Conservation (phyloP, 2,329 filamentous ascomycete species). For the Bipolaris bicolor region DNA sequence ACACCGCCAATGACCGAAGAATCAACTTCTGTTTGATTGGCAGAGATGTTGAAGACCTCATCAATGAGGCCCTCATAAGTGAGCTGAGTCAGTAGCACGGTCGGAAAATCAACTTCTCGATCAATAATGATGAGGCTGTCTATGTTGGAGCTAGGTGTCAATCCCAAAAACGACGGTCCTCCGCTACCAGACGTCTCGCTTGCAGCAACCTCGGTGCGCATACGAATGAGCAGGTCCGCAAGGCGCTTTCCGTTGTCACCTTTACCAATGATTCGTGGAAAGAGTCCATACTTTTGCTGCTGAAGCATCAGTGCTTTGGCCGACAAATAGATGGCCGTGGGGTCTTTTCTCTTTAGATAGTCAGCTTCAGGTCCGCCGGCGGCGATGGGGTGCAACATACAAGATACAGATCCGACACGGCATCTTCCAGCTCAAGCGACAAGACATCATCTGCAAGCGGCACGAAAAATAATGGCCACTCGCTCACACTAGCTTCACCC, state of each 20-base stretch:
- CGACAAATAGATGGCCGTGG: conserved; percentile 85
- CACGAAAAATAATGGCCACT: conserved; percentile 88
- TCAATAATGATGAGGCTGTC: conserved; percentile 96
- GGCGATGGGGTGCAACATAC: conserved; percentile 50
- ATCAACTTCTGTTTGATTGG: conserved; percentile 93
- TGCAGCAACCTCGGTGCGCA: conserved; percentile 86
- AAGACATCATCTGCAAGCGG: conserved; percentile 89
- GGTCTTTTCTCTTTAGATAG: conserved; percentile 72
- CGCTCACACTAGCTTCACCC: conserved; percentile 86
- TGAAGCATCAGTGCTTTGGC: conserved; percentile 93
- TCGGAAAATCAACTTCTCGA: conserved; percentile 92
- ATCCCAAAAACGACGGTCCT: conserved; percentile 63
- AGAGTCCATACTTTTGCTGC: conserved; percentile 89
- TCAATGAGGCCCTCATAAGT: conserved; percentile 97
- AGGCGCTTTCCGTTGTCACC: conserved; percentile 91
- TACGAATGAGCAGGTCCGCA: conserved; percentile 83
- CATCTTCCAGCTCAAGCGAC: conserved; percentile 86
- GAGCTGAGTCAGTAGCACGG: conserved; percentile 87
- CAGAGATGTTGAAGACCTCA: conserved; percentile 87
- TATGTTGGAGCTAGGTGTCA: conserved; percentile 83
- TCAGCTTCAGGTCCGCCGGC: conserved; percentile 27
- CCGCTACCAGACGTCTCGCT: conserved; percentile 71
- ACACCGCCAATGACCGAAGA: conserved; percentile 84
- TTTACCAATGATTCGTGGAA: conserved; percentile 93
- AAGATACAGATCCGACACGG: conserved; percentile 86